Percentiles rank a stretch among this genome's conserved stretches.
phyloP scores from a whole-genome alignment of 2,329 filamentous ascomycete genomes.

The Venturia oleaginea region DNA sequence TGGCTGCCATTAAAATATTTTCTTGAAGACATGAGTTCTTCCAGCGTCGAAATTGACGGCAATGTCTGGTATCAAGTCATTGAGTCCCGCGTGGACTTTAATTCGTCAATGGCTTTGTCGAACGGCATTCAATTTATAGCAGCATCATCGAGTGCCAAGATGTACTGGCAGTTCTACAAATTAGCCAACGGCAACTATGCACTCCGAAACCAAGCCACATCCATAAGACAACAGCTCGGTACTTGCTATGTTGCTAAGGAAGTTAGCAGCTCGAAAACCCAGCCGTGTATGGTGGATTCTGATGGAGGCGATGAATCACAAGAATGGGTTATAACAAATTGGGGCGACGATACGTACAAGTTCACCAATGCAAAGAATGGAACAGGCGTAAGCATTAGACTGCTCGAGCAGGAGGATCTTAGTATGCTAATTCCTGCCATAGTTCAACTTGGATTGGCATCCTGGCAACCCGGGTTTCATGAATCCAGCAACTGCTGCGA shows the following conservation, averaged over 20 bases:
- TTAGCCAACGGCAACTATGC: background rate
- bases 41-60: constrained; percentile 5
- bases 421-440: background rate
- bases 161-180: constrained; percentile 10
- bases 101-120: background rate
- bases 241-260: constrained; percentile 10
- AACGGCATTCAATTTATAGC: constrained; percentile 1
- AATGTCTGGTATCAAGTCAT: constrained; percentile 12
- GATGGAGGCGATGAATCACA: constrained; percentile 4
- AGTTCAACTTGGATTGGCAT: constrained; percentile 5
- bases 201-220: background rate
- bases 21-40: background rate
- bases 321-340: constrained; percentile 7
- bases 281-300: constrained; percentile 8
- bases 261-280: background rate
- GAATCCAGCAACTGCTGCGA: background rate
- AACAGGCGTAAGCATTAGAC: background rate
- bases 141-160: background rate
- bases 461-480: constrained; percentile 3
- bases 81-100: constrained; percentile 9
- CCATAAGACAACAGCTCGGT: constrained; percentile 9
- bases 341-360: constrained; percentile 9
- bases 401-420: background rate
- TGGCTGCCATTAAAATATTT: background rate
- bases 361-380: constrained; percentile 9